Percentiles rank a stretch among this genome's conserved stretches.
Evolutionary conservation across 176 grass and related monocot species (phyloP).

Genomic region (Melocanna baccifera): DNA sequence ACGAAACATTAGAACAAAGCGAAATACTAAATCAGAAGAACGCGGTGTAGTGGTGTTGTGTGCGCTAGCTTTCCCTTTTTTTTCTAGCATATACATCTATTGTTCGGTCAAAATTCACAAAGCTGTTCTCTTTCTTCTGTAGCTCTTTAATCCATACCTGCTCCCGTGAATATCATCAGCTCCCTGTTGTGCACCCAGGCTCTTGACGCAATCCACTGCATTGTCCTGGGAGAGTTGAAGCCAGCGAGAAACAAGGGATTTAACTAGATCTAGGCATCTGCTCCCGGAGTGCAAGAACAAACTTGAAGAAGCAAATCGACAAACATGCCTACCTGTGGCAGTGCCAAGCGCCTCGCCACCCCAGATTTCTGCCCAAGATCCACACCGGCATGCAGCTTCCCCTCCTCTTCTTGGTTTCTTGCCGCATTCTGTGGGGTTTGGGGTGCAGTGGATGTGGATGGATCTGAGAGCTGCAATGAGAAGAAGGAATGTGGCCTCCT

Average conservation of each 20-base stretch:
- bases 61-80: neutral
- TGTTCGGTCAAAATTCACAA: neutral
- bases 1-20: constrained; percentile 25
- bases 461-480: constrained; percentile 46
- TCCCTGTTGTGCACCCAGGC: constrained; percentile 12
- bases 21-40: neutral
- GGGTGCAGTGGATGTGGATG: constrained; percentile 37
- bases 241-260: neutral
- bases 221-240: constrained; percentile 10
- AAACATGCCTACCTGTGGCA: constrained; percentile 36
- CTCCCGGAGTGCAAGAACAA: constrained; percentile 28
- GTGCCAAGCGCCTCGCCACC: constrained; percentile 36
- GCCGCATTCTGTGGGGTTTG: constrained; percentile 27
- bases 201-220: constrained; percentile 10
- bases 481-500: constrained; percentile 50
- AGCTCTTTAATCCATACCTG: constrained; percentile 51
- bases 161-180: constrained; percentile 13
- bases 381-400: constrained; percentile 51
- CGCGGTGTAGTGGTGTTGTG: neutral
- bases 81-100: neutral
- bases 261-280: constrained; percentile 30
- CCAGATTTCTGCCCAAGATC: constrained; percentile 44
- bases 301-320: neutral
- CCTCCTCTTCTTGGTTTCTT: constrained; percentile 11
- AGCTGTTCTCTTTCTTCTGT: neutral